Conservation (phyloP, 2,329 filamentous ascomycete species). For the Ceratocystis variospora region DNA sequence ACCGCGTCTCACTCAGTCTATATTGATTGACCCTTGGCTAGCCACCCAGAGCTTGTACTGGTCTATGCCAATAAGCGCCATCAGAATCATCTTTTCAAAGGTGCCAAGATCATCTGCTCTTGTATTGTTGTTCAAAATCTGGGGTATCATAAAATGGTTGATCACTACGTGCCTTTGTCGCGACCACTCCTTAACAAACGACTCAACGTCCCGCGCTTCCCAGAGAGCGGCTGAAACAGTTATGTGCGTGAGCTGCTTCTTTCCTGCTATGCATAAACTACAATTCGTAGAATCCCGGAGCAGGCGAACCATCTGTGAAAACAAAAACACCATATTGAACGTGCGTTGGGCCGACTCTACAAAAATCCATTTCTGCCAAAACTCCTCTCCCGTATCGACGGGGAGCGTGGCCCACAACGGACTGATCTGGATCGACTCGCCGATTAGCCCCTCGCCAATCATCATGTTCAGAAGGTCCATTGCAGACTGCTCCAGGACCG, state of each 20-base stretch:
- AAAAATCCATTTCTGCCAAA: conserved; percentile 40
- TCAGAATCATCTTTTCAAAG: conserved; percentile 16
- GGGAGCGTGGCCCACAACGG: conserved; percentile 23
- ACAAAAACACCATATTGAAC: conserved; percentile 35
- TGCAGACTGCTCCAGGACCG: conserved; percentile 6
- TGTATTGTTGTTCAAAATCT: not conserved
- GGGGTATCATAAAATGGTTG: conserved; percentile 7
- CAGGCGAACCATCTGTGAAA: conserved; percentile 29
- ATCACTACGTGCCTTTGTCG: conserved; percentile 8
- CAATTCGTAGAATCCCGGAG: conserved; percentile 23
- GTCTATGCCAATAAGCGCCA: conserved; percentile 6
- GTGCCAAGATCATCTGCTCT: conserved; percentile 4
- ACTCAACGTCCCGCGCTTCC: conserved; percentile 27
- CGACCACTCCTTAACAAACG: conserved; percentile 25
- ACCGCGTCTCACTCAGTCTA: not conserved
- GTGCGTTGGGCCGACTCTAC: conserved; percentile 42
- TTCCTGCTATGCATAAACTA: conserved; percentile 24
- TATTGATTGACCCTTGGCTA: not conserved
- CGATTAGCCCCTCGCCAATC: not conserved
- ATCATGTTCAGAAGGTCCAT: not conserved
- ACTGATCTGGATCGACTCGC: not conserved
- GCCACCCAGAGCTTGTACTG: conserved; percentile 11
- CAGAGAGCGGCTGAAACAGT: conserved; percentile 30
- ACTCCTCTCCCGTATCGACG: conserved; percentile 30
- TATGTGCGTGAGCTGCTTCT: conserved; percentile 27